Base-by-base conservation (phyloP, 208 protist genomes). In the Leishmania amazonensis region DNA sequence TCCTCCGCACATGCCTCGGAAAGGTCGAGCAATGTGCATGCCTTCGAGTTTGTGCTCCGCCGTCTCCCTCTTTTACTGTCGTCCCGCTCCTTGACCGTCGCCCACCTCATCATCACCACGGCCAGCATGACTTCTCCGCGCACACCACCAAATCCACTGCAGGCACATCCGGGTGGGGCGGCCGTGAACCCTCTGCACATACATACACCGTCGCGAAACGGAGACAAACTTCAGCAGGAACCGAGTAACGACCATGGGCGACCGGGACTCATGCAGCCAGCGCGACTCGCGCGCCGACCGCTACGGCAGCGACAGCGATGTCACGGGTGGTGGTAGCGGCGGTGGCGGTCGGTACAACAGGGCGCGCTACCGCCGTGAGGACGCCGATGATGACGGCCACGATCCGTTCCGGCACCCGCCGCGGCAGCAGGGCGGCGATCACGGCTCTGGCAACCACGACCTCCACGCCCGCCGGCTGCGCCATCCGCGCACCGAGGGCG, bases 301-400 rank as follows among this genome's bases (percentile, higher is more conserved):
- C 64, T 81, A 85, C 76, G 71, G 40, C 45, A 64, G 60, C 49
- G 67, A 62, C n/a, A 71, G 38, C 54, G 78, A 57, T 45, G 45
- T n/a, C 47, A 54, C 9, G 28, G 54, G 74, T 31, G 78, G 76
- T 24, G 68, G 74, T n/a, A 5, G 75, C 45, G 67, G 73, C 42
- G 82, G 70, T 40, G 74, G 82, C 31, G 78, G 77, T n/a, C 82
- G 82, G 9, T 85, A 85, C 82, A 85, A 81, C 65, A 53, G 82
- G 31, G 82, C 82, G 15, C 60, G 79, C 62, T 79, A 81, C 60
- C 82, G 82, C 53, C 81, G 81, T 53, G 76, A 75, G 31, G 76
- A 79, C 35, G 80, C 42, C 49, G 70, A 76, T 49, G 28, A 42
- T 49, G 65, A 49, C 15, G n/a, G 28, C 58, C 1, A 42, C 31